Base-by-base conservation (phyloP, 1,284 basidiomycete genomes). In the Chondrostereum purpureum region DNA sequence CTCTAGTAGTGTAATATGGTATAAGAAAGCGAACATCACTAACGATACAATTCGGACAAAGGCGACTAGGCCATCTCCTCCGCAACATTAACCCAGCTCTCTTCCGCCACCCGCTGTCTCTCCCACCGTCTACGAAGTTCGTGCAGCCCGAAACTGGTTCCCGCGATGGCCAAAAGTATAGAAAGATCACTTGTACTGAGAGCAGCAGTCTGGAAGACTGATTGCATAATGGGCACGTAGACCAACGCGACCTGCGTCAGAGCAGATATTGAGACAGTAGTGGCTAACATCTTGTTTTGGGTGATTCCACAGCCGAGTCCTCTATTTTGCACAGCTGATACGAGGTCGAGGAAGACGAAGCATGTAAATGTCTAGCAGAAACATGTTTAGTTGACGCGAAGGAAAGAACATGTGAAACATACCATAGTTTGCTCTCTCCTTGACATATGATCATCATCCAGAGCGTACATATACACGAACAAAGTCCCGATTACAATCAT, bases 341-440 rank as follows among this genome's bases (percentile, higher is more conserved):
- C 88, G 33, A 99, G 80, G 66, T 98, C 95, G 48, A 99, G 83
- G 72, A 98, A 89, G 47, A 99, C 95, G 65, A 98, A 98, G 59
- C 83, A 88, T 13, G 92, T 91, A 63, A 99, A 99, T 3, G 94
- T 98, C 92, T 94, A 48, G 35, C 23, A 19, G 5, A 46, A 31
- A 39, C 23, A 23, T 37, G 42, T 46, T 23, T 46, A 47, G 31
- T 20, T 17, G 35, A 45, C 45, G 23, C 22, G 18, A 27, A 33
- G 23, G 11, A 14, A 19, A 24, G 46, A 22, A 34, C 16, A 35
- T 22, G 33, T 44, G 31, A 17, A 13, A 68, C 80, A 50, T 49
- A 91, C 92, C 91, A 96, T 94, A 0, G 94, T 96, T 63, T 96
- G 93, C 58, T 96, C 94, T 49, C 92, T 71, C 49, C 79, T 72